A percentile compares a stretch with the other conserved stretches of the same genome.
Conservation (phyloP, 495 filamentous ascomycete species). For the Xeromyces bisporus region DNA sequence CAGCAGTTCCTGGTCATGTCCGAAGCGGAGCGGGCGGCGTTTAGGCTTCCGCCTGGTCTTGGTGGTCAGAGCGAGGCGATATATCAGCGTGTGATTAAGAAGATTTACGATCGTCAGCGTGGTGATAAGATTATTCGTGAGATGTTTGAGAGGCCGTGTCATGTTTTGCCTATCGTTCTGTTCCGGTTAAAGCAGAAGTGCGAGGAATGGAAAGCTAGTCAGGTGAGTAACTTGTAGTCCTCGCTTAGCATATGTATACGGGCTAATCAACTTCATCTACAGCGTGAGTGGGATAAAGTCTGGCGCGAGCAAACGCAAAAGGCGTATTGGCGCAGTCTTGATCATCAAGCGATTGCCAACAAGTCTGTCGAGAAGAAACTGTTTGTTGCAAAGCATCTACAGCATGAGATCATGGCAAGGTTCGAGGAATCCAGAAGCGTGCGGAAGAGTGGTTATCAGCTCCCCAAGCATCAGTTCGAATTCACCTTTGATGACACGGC, state of each 20-base stretch:
- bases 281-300: constrained; percentile 97
- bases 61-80: constrained; percentile 91
- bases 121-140: constrained; percentile 67
- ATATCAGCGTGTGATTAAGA: constrained; percentile 91
- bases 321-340: constrained; percentile 87
- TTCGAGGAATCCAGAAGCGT: constrained; percentile 66
- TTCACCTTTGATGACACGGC: constrained; percentile 58
- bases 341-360: constrained; percentile 80
- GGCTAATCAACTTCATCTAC: background rate
- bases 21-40: constrained; percentile 49
- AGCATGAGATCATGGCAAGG: constrained; percentile 70
- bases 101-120: constrained; percentile 81
- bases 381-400: constrained; percentile 70
- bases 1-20: constrained; percentile 67
- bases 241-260: background rate
- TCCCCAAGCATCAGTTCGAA: constrained; percentile 53
- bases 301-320: constrained; percentile 88
- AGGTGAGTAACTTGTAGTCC: constrained; percentile 25
- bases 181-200: constrained; percentile 80
- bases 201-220: constrained; percentile 91
- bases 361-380: constrained; percentile 77
- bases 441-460: constrained; percentile 39
- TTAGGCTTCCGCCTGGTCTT: constrained; percentile 63
- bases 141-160: constrained; percentile 64
- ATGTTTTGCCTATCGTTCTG: constrained; percentile 72